A percentile compares a stretch with the other conserved stretches of the same genome.
phyloP scores from a whole-genome alignment of 441 rosid species.

The Capsella rubella region DNA sequence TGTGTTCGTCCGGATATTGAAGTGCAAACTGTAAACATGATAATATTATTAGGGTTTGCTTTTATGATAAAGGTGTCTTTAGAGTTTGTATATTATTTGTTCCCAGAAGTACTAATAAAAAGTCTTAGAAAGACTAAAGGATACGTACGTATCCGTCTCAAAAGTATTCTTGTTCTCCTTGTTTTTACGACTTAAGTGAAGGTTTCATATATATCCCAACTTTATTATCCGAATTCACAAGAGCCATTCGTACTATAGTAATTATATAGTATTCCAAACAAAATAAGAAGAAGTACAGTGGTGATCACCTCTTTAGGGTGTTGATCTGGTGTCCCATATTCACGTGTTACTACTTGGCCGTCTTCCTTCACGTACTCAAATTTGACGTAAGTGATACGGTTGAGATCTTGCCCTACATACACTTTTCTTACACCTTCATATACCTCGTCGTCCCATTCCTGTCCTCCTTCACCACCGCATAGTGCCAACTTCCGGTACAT shows the following conservation, averaged over 20 bases:
- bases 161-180: too few relatives aligned
- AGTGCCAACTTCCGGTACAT: constrained; percentile 20
- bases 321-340: constrained; percentile 24
- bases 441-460: constrained; percentile 41
- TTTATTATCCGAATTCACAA: neutral
- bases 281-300: too few relatives aligned
- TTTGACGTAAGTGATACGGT: constrained; percentile 39
- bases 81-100: neutral
- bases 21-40: constrained; percentile 23
- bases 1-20: constrained; percentile 36
- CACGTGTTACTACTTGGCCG: constrained; percentile 35
- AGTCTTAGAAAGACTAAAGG: neutral
- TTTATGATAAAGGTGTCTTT: neutral
- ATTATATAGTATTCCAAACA: neutral
- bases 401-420: constrained; percentile 37
- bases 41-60: neutral
- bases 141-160: neutral
- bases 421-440: constrained; percentile 36
- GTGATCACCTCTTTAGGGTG: constrained; percentile 25
- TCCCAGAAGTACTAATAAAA: too few relatives aligned
- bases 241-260: neutral
- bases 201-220: neutral
- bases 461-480: constrained; percentile 39
- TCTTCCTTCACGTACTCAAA: constrained; percentile 38
- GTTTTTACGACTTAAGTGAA: neutral